Evolutionary conservation across 2,329 filamentous ascomycete genomes (phyloP), one percentile per base, ranked within the genome.

Genomic region (Neopestalotiopsis sp.): DNA sequence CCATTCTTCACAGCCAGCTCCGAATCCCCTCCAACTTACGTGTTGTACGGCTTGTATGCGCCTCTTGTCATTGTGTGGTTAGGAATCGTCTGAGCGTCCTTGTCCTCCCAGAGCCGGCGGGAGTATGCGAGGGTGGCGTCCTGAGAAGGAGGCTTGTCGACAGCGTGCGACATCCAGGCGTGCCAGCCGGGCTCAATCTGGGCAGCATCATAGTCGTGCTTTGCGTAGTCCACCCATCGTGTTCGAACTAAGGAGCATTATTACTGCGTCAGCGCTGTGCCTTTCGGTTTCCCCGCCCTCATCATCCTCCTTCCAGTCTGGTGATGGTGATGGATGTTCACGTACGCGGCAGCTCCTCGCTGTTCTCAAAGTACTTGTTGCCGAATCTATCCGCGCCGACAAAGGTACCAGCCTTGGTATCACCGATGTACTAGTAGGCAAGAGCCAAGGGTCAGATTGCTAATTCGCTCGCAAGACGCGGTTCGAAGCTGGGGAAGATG

Each of bases 341-440:
- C 92, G 80, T 86, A 97, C 94, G 86, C 69, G 96, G 96, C 70
- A 99, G 88, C 82, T 99, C 96, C 80, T 98, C 94, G 78, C 90
- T 83, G 86, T 99, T 98, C 88, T 99, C 96, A 81, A 90, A 99
- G 88, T 88, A 99, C 85, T 97, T 98, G 90, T 99, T 99, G 82
- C 96, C 97, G 80, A 91, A 97, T 81, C 91, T 90, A 85, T 99
- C 96, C 78, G 85, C 89, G 76, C 92, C 96, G 74, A 99, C 89
- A 74, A 97, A 87, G 58, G 89, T 90, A 78, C 96, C 97, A 78
- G 92, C 91, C 86, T 99, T 99, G 83, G 96, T 99, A 84, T 99
- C 96, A 85, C 87, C 87, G 72, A 89, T 89, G 75, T 89, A 88
- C 87, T 89, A 74, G 81, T 71, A 49, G 70, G 71, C 59, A 52